phyloP scores from a whole-genome alignment of 2,329 filamentous ascomycete genomes.

The Chaetothyriales sp. region DNA sequence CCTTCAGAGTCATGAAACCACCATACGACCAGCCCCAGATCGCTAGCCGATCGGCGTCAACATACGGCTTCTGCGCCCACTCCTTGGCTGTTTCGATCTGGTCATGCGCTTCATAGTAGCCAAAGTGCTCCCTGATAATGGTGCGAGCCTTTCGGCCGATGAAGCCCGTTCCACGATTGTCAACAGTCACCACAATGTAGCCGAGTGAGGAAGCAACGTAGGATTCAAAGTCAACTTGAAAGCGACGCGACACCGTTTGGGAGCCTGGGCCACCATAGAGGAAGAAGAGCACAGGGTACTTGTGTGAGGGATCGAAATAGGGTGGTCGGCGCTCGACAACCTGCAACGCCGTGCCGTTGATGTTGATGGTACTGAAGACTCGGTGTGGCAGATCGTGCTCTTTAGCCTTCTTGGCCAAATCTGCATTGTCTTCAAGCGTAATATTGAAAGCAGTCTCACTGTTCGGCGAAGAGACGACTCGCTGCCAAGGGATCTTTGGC shows the following conservation, averaged over 20 bases:
- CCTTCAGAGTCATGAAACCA: conserved; percentile 89
- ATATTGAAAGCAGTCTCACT: conserved; percentile 50
- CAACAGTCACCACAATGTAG: conserved; percentile 88
- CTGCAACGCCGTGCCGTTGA: conserved; percentile 60
- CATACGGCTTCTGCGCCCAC: conserved; percentile 67
- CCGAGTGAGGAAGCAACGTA: conserved; percentile 74
- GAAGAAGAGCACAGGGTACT: conserved; percentile 88
- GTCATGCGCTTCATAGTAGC: conserved; percentile 69
- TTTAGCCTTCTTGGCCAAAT: conserved; percentile 52
- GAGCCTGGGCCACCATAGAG: conserved; percentile 93
- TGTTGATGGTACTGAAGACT: conserved; percentile 68
- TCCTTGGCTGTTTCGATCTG: conserved; percentile 81
- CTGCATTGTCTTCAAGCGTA: conserved; percentile 62
- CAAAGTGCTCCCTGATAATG: conserved; percentile 67
- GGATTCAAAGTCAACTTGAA: conserved; percentile 74
- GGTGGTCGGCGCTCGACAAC: conserved; percentile 75
- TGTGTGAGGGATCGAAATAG: conserved; percentile 59
- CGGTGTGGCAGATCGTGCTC: conserved; percentile 69
- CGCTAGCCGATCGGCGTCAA: conserved; percentile 66
- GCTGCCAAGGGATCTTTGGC: conserved; percentile 78
- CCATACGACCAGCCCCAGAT: conserved; percentile 99
- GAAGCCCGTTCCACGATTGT: conserved; percentile 83
- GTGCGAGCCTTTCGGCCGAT: conserved; percentile 73
- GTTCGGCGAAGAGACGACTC: conserved; percentile 68
- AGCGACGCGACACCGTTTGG: conserved; percentile 67